Conservation (phyloP, 179 eudicot species). For the Drosera spatulata region DNA sequence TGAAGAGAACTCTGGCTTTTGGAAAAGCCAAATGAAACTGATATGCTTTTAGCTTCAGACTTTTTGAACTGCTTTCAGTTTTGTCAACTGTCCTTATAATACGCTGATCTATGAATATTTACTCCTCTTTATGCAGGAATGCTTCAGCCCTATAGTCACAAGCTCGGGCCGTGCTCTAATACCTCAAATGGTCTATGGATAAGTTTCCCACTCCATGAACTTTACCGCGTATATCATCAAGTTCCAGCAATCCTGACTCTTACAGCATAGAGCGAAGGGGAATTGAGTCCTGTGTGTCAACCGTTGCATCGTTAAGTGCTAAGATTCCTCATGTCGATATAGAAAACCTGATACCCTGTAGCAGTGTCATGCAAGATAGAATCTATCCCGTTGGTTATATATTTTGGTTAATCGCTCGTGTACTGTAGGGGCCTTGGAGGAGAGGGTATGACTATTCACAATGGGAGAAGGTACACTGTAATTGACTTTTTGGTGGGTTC, state of each 20-base stretch:
- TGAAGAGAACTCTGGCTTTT: too few relatives aligned
- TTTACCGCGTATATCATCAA: neutral
- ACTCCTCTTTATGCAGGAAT: slow-evolving; percentile 17
- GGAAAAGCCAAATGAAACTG: too few relatives aligned
- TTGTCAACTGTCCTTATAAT: too few relatives aligned
- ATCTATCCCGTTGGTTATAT: slow-evolving; percentile 9
- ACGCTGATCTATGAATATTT: too few relatives aligned
- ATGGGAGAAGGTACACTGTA: slow-evolving; percentile 71
- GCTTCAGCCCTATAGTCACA: slow-evolving; percentile 34
- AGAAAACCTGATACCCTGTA: slow-evolving; percentile 7
- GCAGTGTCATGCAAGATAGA: slow-evolving; percentile 9
- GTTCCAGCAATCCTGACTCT: slow-evolving; percentile 11
- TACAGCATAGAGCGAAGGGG: slow-evolving; percentile 52
- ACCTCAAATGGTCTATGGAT: slow-evolving; percentile 48
- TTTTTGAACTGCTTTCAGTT: too few relatives aligned
- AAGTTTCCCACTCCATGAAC: neutral
- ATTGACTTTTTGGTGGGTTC: slow-evolving; percentile 28
- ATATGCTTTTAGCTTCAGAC: too few relatives aligned
- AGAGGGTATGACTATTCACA: slow-evolving; percentile 69
- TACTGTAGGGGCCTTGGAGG: slow-evolving; percentile 18
- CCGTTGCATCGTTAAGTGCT: slow-evolving; percentile 41
- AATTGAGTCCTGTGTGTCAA: slow-evolving; percentile 52
- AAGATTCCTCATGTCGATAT: slow-evolving; percentile 21
- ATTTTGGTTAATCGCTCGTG: slow-evolving; percentile 51
- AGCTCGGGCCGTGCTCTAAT: slow-evolving; percentile 33